Evolutionary conservation across 169 alveolate genomes (phyloP).

Genomic region (Fabrea salina): DNA sequence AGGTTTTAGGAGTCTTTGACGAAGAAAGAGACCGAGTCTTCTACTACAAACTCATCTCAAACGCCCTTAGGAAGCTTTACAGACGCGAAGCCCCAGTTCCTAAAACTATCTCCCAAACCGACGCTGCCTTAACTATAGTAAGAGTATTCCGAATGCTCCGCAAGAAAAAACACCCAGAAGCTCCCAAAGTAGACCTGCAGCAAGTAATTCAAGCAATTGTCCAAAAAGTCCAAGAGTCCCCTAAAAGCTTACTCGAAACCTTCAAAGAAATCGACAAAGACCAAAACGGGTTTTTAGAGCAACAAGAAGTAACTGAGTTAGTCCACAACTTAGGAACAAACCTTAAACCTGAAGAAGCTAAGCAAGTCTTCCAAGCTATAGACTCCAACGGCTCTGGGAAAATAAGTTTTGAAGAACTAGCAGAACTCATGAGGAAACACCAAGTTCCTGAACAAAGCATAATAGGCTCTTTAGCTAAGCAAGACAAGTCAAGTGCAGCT

Average conservation of each 20-base stretch:
- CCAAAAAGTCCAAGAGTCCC: neutral
- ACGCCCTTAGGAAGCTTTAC: slow-evolving; percentile 19
- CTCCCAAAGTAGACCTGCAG: neutral
- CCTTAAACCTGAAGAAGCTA: neutral
- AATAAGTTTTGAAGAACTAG: neutral
- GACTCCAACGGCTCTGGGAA: neutral
- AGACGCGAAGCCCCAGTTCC: neutral
- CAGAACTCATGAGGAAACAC: neutral
- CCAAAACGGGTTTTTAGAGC: slow-evolving; percentile 20
- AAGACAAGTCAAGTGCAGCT: neutral
- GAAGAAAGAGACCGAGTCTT: neutral
- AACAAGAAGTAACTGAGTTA: neutral
- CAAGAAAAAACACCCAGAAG: slow-evolving; percentile 3
- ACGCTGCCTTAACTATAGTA: slow-evolving; percentile 19
- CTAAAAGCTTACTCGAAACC: neutral
- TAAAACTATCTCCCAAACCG: neutral
- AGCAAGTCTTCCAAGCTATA: neutral
- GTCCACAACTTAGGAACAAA: neutral
- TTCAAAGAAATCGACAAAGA: slow-evolving; percentile 20
- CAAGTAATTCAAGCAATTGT: neutral
- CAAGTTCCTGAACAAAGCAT: neutral
- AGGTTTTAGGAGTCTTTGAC: slow-evolving; percentile 10
- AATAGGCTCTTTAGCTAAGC: neutral
- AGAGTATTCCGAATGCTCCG: neutral
- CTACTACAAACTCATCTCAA: neutral